A percentile compares a stretch with the other conserved stretches of the same genome.
Conservation (phyloP, 163 green algal species). For the Prototheca stagnorum region DNA sequence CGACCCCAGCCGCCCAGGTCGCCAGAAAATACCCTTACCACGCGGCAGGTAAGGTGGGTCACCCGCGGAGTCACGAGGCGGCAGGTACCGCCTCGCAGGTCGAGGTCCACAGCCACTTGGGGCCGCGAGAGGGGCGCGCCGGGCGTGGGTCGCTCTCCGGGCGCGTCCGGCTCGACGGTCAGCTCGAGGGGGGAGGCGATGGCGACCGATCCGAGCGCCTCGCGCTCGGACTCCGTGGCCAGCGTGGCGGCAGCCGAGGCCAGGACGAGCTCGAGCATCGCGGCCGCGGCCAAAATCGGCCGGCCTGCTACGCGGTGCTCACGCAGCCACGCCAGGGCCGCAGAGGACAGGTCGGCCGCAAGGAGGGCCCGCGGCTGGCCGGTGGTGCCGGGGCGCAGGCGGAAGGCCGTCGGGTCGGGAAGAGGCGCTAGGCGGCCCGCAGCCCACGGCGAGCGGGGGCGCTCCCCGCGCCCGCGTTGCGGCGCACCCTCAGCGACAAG, state of each 20-base stretch:
- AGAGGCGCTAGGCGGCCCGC: not conserved
- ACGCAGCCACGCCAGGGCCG: conserved; percentile 9
- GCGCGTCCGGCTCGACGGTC: not conserved
- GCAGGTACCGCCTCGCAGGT: not conserved
- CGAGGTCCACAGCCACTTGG: not conserved
- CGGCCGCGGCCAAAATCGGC: conserved; percentile 7
- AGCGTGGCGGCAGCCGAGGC: not conserved
- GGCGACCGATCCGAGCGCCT: not conserved
- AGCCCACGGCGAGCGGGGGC: too few relatives aligned
- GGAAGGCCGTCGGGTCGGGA: not conserved
- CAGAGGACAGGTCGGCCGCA: too few relatives aligned
- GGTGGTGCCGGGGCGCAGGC: too few relatives aligned
- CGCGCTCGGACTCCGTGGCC: not conserved
- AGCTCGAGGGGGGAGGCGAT: not conserved
- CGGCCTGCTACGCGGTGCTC: conserved; percentile 15
- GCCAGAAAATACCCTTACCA: too few relatives aligned
- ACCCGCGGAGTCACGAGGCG: not conserved
- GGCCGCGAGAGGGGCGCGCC: not conserved
- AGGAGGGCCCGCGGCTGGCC: too few relatives aligned
- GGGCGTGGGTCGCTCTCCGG: not conserved
- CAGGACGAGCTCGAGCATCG: conserved; percentile 22
- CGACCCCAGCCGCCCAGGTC: too few relatives aligned
- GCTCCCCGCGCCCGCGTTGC: not conserved
- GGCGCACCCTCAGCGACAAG: too few relatives aligned
- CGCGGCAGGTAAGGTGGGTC: too few relatives aligned